A percentile compares a stretch with the other conserved stretches of the same genome.
phyloP scores from a whole-genome alignment of 331 rosid genomes.

The Erythrophleum ivorense region DNA sequence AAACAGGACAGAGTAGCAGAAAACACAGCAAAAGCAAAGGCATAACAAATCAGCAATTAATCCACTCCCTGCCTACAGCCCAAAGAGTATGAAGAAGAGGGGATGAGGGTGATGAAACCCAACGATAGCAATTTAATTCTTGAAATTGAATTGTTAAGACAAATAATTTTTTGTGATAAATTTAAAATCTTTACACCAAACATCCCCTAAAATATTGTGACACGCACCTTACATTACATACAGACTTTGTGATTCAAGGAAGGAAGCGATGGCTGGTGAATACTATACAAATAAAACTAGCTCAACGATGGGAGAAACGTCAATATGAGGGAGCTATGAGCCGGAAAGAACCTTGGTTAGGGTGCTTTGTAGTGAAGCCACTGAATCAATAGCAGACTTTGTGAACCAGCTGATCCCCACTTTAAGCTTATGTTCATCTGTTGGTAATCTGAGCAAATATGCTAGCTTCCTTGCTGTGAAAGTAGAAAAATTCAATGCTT shows the following conservation, averaged over 20 bases:
- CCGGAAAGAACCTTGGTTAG: slow-evolving; percentile 64
- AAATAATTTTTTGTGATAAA: neutral
- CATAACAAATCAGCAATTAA: too few relatives aligned
- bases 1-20: too few relatives aligned
- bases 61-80: too few relatives aligned
- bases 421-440: slow-evolving; percentile 86
- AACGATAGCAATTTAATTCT: too few relatives aligned
- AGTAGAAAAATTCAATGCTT: slow-evolving; percentile 10
- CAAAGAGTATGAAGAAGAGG: too few relatives aligned
- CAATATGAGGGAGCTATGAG: slow-evolving; percentile 44
- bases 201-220: neutral
- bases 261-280: slow-evolving; percentile 9
- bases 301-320: slow-evolving; percentile 20
- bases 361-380: slow-evolving; percentile 73
- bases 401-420: slow-evolving; percentile 97
- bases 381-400: slow-evolving; percentile 84
- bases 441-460: slow-evolving; percentile 91
- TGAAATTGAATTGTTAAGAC: too few relatives aligned
- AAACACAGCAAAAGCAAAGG: too few relatives aligned
- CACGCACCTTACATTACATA: too few relatives aligned
- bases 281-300: neutral
- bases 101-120: too few relatives aligned
- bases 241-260: neutral
- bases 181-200: neutral
- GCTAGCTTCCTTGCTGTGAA: slow-evolving; percentile 94